Conservation (phyloP, 2,329 filamentous ascomycete genomes). For the Alternaria hordeiaustralica region DNA sequence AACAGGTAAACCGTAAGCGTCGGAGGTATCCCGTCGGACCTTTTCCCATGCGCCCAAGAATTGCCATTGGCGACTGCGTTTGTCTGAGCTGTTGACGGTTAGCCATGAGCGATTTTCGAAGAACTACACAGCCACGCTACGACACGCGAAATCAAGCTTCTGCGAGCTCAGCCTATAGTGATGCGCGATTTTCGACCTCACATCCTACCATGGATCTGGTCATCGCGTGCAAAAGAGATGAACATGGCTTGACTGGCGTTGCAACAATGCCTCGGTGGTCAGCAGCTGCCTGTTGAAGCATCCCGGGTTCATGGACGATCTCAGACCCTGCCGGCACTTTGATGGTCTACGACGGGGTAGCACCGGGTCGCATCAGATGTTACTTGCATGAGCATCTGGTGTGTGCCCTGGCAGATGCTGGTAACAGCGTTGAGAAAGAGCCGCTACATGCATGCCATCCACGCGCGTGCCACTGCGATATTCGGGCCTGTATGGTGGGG, state of each 20-base stretch:
- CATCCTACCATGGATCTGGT: background rate
- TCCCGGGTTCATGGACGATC: background rate
- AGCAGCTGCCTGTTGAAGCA: conserved; percentile 1
- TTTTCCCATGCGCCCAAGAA: conserved; percentile 16
- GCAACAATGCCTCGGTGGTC: background rate
- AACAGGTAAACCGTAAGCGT: conserved; percentile 15
- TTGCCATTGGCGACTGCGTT: conserved; percentile 13
- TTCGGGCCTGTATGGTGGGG: background rate
- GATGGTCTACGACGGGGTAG: background rate
- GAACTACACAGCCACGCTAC: conserved; percentile 25
- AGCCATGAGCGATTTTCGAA: conserved; percentile 34
- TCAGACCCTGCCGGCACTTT: background rate
- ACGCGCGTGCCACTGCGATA: background rate
- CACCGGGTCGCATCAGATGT: background rate
- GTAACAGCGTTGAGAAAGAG: background rate
- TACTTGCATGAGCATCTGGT: background rate
- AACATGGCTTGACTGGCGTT: background rate
- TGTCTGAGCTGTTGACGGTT: conserved; percentile 30
- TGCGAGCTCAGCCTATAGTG: conserved; percentile 1
- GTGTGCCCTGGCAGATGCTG: background rate
- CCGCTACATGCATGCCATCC: background rate
- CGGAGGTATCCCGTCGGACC: conserved; percentile 11
- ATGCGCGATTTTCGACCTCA: conserved; percentile 10
- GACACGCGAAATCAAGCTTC: conserved; percentile 8
- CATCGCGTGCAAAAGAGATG: background rate